Evolutionary conservation across 176 grass and related monocot genomes (phyloP), one percentile per base, ranked within the genome.

Genomic region (Secale cereale): DNA sequence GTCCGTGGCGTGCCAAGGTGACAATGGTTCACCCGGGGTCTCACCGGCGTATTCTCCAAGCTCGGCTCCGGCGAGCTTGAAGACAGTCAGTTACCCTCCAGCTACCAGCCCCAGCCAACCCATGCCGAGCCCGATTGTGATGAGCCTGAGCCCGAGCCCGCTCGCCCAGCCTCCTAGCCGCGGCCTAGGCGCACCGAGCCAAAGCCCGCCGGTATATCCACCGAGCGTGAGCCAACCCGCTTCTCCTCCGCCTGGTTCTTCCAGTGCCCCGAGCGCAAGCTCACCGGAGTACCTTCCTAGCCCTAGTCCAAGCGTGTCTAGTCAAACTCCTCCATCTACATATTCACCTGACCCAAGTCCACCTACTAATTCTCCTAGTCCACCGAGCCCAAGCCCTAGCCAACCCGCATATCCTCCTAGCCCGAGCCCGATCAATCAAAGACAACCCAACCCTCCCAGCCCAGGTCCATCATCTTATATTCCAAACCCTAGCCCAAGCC

Each of bases 1-100:
- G 4, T 30, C 59, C 5, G 84, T 68, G 33, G 28, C 84, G 0
- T 86, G 74, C 84, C 80, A 87, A 59, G 5, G 27, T 22, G 54
- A 65, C 72, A 57, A 78, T 7, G 41, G 60, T 2, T 23, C 36
- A 2, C 36, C 70, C 8, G n/a, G 33, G 9, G 22, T 7, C 4
- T n/a, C 61, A 17, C 72, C 72, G 19, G 72, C 45, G 8, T 50
- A 17, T 50, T 27, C 4, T 52, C 43, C 72, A 9, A 75, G 25
- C 8, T 11, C 20, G 22, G 35, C 8, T 4, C 65, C 65, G 8
- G 23, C 6, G 11, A 72, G 69, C 69, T 13, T 23, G 6, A 45
- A 0, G 7, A 41, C 22, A 13, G 14, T 41, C 22, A 7, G 36
- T 11, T 43, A 43, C 16, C 23, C 39, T 16, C 70, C 70, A 4